Evolutionary conservation across 306 rosid genomes (phyloP), one percentile per base, ranked within the genome.

Genomic region (Fagus crenata): DNA sequence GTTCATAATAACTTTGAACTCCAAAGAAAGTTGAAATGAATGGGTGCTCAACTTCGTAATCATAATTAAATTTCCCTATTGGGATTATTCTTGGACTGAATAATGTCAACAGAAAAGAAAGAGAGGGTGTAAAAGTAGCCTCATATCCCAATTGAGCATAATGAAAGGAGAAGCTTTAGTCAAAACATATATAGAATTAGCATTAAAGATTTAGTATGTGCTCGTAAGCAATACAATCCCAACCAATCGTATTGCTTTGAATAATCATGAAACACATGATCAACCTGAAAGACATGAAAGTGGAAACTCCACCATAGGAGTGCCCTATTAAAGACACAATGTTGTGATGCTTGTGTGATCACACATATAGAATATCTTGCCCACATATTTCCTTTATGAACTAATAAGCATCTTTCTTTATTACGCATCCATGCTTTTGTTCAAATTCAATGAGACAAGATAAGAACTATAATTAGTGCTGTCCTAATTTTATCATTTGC

Each of bases 51-150:
- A 32, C 55, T 73, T 67, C 73, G 49, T 76, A 41, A 69, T 77
- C 17, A 67, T 61, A 78, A 77, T 67, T 4, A 46, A 64, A 36
- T 59, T 74, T 53, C 42, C 51, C 11, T 46, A 64, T 51, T 79
- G 76, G 54, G 76, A 74, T 88, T 71, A 81, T 72, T 81, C 77
- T 33, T 55, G 32, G 67, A 59, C 56, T 77, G 78, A 85, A 75
- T 81, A 73, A 70, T 72, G 76, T 2, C n/a, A 53, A 58, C 59
- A 75, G 56, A 69, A 61, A 53, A 85, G 53, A 76, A 22, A 22
- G 68, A 67, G 54, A 54, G 49, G 68, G 75, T 49, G 31, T 6
- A 46, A 40, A 14, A 70, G 77, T 1, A 69, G 13, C 12, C 65
- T 9, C 72, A 49, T 54, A 75, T 71, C 22, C 54, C 80, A 49